Evolutionary conservation across 331 rosid species (phyloP).

Genomic region (Dryas integrifolia): DNA sequence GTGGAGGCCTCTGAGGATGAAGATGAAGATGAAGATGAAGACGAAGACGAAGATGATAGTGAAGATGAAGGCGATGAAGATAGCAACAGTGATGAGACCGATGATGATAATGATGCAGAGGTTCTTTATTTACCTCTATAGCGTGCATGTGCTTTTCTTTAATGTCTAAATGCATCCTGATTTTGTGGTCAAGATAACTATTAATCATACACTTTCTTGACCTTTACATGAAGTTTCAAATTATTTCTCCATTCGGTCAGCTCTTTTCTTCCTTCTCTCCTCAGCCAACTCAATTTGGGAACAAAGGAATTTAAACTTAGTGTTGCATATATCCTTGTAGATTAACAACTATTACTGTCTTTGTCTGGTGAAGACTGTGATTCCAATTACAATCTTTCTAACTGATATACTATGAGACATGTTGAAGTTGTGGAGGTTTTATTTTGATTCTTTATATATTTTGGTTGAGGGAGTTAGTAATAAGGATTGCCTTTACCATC

Average conservation of each 20-base stretch:
- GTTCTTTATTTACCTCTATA: conserved; percentile 33
- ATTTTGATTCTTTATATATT: not conserved
- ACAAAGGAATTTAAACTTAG: not conserved
- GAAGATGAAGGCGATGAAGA: conserved; percentile 42
- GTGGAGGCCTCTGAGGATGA: conserved; percentile 83
- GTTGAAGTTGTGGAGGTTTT: not conserved
- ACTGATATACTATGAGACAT: not conserved
- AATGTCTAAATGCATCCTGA: not conserved
- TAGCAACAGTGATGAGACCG: conserved; percentile 37
- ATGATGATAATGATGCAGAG: conserved; percentile 60
- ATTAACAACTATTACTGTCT: not conserved
- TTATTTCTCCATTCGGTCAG: not conserved
- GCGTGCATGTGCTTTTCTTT: not conserved
- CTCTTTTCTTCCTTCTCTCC: not conserved
- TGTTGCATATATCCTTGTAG: not conserved
- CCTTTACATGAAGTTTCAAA: not conserved
- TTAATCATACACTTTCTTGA: not conserved
- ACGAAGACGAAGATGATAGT: conserved; percentile 49
- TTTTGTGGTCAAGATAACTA: not conserved
- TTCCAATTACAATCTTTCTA: not conserved
- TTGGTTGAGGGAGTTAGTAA: not conserved
- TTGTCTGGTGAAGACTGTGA: not conserved
- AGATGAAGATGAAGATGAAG: conserved; percentile 57
- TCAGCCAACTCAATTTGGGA: not conserved
- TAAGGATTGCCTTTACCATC: not conserved